These are phyloP conservation scores for Rubia yunnanensis DNA, from an alignment of 257 asterid genomes.

Conservation along the genomic window DNA sequence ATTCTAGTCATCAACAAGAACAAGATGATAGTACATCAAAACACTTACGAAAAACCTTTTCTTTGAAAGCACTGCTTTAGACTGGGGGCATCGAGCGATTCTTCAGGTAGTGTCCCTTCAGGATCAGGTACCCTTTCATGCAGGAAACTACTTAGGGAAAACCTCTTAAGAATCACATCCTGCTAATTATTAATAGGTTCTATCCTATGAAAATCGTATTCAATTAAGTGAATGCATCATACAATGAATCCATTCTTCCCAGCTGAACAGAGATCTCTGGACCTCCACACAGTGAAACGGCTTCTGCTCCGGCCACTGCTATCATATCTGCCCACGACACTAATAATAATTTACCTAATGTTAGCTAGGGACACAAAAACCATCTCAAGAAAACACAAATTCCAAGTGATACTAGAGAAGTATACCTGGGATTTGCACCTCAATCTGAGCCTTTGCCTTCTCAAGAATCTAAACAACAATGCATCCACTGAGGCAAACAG, in stretches of 20 bases:
- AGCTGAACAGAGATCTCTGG: constrained; percentile 60
- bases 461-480: constrained; percentile 58
- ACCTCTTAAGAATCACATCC: background rate
- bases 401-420: background rate
- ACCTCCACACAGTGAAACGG: constrained; percentile 85
- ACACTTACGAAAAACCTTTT: constrained; percentile 89
- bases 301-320: constrained; percentile 89
- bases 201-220: background rate
- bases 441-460: constrained; percentile 66
- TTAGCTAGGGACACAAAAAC: constrained; percentile 6
- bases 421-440: constrained; percentile 50
- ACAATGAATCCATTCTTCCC: constrained; percentile 77
- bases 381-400: background rate
- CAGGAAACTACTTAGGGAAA: constrained; percentile 6
- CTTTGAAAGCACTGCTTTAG: constrained; percentile 54
- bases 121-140: constrained; percentile 70
- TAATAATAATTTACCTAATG: constrained; percentile 22
- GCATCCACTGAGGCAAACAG: constrained; percentile 26
- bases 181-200: too few relatives aligned
- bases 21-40: background rate
- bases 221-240: constrained; percentile 13
- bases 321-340: constrained; percentile 94
- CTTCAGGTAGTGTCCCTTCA: constrained; percentile 83
- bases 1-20: constrained; percentile 1
- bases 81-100: constrained; percentile 55